phyloP scores from a whole-genome alignment of 164 flowering plant genomes.

The Protea cynaroides region DNA sequence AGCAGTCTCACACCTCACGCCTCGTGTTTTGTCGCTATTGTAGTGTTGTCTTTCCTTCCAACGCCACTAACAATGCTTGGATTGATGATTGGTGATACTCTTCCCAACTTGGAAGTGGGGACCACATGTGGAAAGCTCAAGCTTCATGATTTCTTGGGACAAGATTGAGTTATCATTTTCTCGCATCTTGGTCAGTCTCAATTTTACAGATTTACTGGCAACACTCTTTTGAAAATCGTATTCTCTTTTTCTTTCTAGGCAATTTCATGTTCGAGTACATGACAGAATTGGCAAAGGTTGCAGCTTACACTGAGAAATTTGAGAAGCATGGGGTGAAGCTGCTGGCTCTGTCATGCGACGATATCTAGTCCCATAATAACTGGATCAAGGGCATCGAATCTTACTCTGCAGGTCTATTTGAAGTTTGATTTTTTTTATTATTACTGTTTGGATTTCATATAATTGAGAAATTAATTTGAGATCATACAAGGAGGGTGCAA shows the following conservation, averaged over 20 bases:
- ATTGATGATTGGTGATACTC: conserved; percentile 76
- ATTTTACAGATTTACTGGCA: background rate
- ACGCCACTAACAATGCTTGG: no score
- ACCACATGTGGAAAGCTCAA: conserved; percentile 62
- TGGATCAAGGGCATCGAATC: conserved; percentile 89
- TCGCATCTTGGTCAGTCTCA: conserved; percentile 73
- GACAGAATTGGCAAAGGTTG: conserved; percentile 73
- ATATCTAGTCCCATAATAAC: conserved; percentile 48
- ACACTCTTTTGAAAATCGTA: background rate
- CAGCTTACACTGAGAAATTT: conserved; percentile 48
- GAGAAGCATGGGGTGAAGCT: conserved; percentile 64
- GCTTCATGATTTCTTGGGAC: conserved; percentile 54
- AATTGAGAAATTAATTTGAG: no score
- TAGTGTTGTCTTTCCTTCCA: no score
- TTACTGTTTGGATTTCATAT: no score
- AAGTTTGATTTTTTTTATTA: background rate
- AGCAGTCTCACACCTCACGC: no score
- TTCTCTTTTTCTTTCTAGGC: conserved; percentile 20
- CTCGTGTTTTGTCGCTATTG: no score
- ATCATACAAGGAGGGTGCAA: conserved; percentile 54
- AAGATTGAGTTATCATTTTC: conserved; percentile 59
- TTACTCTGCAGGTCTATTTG: conserved; percentile 46
- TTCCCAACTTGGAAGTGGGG: conserved; percentile 65
- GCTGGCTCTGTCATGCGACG: conserved; percentile 75
- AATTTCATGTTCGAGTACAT: conserved; percentile 93